These are phyloP conservation scores for Nothomitra cinnamomea DNA, from an alignment of 2,329 filamentous ascomycete genomes.

Conservation along the genomic window DNA sequence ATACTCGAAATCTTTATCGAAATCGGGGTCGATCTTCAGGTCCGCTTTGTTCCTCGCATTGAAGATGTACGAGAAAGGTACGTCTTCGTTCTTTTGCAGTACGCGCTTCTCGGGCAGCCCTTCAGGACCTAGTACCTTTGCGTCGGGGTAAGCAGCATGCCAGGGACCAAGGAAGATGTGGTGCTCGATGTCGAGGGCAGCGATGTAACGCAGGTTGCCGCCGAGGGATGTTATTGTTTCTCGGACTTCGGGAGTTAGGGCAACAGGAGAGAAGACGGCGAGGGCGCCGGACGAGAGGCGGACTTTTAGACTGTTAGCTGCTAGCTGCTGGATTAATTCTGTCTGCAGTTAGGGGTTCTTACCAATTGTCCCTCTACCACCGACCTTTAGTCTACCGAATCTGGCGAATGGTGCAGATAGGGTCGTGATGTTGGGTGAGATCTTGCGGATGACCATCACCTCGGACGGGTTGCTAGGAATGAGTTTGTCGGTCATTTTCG, in stretches of 20 bases:
- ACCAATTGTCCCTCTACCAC: conserved; percentile 77
- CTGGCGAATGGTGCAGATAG: conserved; percentile 73
- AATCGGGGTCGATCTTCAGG: conserved; percentile 50
- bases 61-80: conserved; percentile 52
- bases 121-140: conserved; percentile 66
- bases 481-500: conserved; percentile 16
- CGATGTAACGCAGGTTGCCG: conserved; percentile 62
- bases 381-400: conserved; percentile 63
- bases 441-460: conserved; percentile 77
- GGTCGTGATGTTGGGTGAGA: conserved; percentile 64
- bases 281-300: conserved; percentile 61
- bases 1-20: conserved; percentile 71
- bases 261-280: conserved; percentile 82
- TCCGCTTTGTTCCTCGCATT: conserved; percentile 33
- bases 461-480: conserved; percentile 50
- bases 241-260: conserved; percentile 60
- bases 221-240: conserved; percentile 43
- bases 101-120: conserved; percentile 71
- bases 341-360: conserved; percentile 15
- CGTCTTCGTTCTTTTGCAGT: conserved; percentile 36
- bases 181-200: conserved; percentile 81
- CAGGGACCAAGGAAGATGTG: conserved; percentile 86
- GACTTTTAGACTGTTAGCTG: conserved; percentile 32
- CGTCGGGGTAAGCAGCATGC: conserved; percentile 60
- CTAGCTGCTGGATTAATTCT: background rate